Base-by-base conservation (phyloP, 2,329 filamentous ascomycete genomes). In the Apiospora aurea region DNA sequence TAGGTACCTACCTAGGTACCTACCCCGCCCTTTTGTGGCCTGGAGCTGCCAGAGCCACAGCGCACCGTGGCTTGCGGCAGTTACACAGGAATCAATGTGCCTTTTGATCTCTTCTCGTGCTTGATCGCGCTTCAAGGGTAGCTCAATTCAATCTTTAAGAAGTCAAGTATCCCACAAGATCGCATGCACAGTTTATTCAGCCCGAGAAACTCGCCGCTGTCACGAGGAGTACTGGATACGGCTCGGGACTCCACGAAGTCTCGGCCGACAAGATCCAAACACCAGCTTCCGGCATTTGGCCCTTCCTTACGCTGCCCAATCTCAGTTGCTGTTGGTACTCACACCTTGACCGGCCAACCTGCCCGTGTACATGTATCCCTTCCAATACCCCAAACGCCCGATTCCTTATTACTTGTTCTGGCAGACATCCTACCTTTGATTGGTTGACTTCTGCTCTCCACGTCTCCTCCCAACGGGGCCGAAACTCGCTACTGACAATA, bases 21-120 rank as follows among this genome's bases (percentile, higher is more conserved):
- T 41, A 64, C 57, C 57, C 57, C 57, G 57, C 57, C 49, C 21
- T 64, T 64, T 34, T 34, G 29, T 64, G 57, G 57, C 53, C 29
- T 10, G 11, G 26, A 61, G 6, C 53, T 61, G 53, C 13, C 4
- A 29, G 4, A 57, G 51, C 51, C 18, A 64, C 34, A 41, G 57
- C 10, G 11, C 34, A 41, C 41, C 29, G 34, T 41, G 57, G 34
- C 51, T 57, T 34, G 51, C 3, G 26, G 10, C 21, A n/a, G 29
- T 61, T 11, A n/a, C 53, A 61, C 51, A 10, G 29, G 8, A 61
- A n/a, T 21, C 53, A 34, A 34, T 34, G 26, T 57, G 44, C 14
- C 46, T 49, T 10, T n/a, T 3, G n/a, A n/a, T 49, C 8, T 43
- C 41, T 43, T 14, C 7, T 38, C 34, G 44, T 46, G 18, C n/a